phyloP scores from a whole-genome alignment of 1,139 yeast species.

The Magnusiomyces suaveolens region DNA sequence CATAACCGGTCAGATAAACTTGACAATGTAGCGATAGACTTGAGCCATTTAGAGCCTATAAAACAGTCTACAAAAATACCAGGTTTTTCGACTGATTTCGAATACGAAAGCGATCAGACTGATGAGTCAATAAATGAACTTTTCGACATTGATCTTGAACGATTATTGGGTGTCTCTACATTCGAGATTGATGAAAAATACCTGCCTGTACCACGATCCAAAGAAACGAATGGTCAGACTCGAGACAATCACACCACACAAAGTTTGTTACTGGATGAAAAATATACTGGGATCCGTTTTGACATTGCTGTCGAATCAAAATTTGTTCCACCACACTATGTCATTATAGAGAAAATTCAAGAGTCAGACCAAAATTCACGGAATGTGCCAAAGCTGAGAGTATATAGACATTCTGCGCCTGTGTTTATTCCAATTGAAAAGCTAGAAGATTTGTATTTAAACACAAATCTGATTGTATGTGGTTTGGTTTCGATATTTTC shows the following conservation, averaged over 20 bases:
- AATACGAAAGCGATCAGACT: background rate
- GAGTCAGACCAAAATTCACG: background rate
- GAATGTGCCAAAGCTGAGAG: background rate
- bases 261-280: background rate
- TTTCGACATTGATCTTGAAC: background rate
- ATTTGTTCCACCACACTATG: background rate
- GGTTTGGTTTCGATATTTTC: too few relatives aligned
- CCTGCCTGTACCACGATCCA: background rate
- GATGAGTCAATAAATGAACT: background rate
- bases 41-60: background rate
- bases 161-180: background rate
- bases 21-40: background rate
- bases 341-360: background rate
- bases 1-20: background rate
- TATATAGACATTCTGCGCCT: conserved; percentile 12
- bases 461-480: background rate
- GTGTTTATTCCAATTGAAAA: conserved; percentile 6
- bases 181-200: background rate
- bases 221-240: background rate
- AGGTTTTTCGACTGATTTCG: background rate
- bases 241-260: background rate
- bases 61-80: background rate
- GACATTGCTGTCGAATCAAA: background rate
- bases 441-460: conserved; percentile 8
- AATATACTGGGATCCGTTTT: background rate